Evolutionary conservation across 2,329 filamentous ascomycete genomes (phyloP), one percentile per base, ranked within the genome.

Genomic region (Beauveria australis): DNA sequence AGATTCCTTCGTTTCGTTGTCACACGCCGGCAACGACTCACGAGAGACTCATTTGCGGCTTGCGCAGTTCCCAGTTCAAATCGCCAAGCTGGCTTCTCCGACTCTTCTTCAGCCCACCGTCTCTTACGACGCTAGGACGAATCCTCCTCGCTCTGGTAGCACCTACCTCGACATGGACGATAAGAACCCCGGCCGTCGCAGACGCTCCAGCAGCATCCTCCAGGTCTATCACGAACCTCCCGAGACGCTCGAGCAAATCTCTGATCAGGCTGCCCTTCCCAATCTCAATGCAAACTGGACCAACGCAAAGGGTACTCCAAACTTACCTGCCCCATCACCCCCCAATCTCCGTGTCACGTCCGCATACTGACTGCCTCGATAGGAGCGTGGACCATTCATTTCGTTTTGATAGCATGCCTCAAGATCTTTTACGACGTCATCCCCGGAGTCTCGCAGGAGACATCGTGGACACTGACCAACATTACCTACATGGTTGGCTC

Each of bases 251-350:
- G 94, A 99, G 81, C 94, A 97, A 78, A 91, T 96, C 76, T 97
- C 89, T 72, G 94, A 99, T 76, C 94, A 97, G 81, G 90, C 92
- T 61, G 90, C 91, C 43, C 81, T 97, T 68, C 94, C 94, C 57
- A 99, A 99, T 72, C 78, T 97, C 71, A 99, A 99, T 76, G 92
- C 94, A 67, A 91, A 97, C 78, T 99, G 94, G 94, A 95, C 97
- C 67, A 97, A 97, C 76, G 91, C 92, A 70, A 99, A 99, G 86
- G 94, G 94, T 97, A 79, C 77, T 84, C 74, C 22, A 43, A 58
- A 43, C 2, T 26, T 57, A 12, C 14, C 44, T 14, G 7, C 18
- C 4, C 18, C 47, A 57, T 40, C 49, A 64, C 48, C 61, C 48
- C 41, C 53, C 48, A 28, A 10, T 28, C 41, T 10, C 16, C 9